Base-by-base conservation (phyloP, 306 rosid genomes). In the Cicer chorassanicum region DNA sequence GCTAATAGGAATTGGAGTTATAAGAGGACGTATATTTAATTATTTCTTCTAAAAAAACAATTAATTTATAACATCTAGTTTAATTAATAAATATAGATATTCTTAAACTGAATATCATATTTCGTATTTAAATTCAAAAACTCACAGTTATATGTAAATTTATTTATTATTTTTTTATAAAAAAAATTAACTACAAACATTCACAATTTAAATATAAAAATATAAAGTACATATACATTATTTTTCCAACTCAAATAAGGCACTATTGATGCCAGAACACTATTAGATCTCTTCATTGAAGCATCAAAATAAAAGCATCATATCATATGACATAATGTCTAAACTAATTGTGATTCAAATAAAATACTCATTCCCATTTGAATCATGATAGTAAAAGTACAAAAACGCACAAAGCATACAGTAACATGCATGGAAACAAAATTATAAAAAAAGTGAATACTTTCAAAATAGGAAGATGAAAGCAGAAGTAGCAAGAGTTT, bases 401-500 rank as follows among this genome's bases (percentile, higher is more conserved):
- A 79, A 69, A 62, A 62, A 19, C 69, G 21, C 82, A 82, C 74
- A 68, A 51, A 51, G 55, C 38, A 66, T 69, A 63, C 68, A 59
- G 42, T 65, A 65, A 41, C 68, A 75, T 4, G 61, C 1, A 13
- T 39, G 65, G 24, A 45, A 51, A 74, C 46, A 70, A 64, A 64
- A 67, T 43, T 13, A 72, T 24, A 19, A 43, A 65, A 44, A 43
- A 65, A 45, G 12, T 16, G 9, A 15, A 41, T 21, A 46, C 49
- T 41, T 48, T 54, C 10, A 50, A 61, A 41, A 14, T 6, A 62
- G 13, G 2, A 73, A 81, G 66, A 69, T 0, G 60, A 70, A 78
- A 74, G 70, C 74, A 74, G 70, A 46, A 24, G 71, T 38, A 80
- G 81, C 18, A 64, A 78, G 73, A 81, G 69, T 55, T 62, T 82